Percentiles rank a stretch among this genome's conserved stretches.
phyloP scores from a whole-genome alignment of 345 rosid genomes.

The Excoecaria agallocha region DNA sequence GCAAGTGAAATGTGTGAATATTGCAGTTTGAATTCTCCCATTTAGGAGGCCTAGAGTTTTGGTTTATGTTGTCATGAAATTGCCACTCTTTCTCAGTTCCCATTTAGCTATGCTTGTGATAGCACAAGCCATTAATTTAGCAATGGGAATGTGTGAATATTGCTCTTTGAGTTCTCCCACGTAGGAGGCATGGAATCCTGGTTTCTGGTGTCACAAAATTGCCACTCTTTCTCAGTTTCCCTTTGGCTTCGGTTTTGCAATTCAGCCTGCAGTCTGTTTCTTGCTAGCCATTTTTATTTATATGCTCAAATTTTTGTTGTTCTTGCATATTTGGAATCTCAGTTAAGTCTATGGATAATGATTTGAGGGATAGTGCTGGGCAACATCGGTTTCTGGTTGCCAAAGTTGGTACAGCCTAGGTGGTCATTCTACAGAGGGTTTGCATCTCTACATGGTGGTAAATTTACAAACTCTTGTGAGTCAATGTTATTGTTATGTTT shows the following conservation, averaged over 20 bases:
- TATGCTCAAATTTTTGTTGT: neutral
- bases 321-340: neutral
- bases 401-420: neutral
- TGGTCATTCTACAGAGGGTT: neutral
- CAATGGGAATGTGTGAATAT: too few species aligned
- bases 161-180: neutral
- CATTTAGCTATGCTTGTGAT: too few species aligned
- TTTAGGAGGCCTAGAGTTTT: neutral
- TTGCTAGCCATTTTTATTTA: neutral
- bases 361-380: neutral
- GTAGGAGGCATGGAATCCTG: neutral
- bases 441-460: neutral
- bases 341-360: neutral
- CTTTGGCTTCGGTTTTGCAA: neutral
- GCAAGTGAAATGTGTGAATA: too few species aligned
- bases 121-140: neutral
- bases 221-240: neutral
- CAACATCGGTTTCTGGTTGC: neutral
- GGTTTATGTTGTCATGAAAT: neutral
- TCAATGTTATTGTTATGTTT: neutral
- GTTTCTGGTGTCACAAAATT: neutral
- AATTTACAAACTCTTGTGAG: neutral
- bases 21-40: neutral
- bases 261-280: neutral
- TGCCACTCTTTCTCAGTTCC: neutral